Evolutionary conservation across 305 asterid genomes (phyloP), one percentile per base, ranked within the genome.

Genomic region (Ilex paraguariensis): DNA sequence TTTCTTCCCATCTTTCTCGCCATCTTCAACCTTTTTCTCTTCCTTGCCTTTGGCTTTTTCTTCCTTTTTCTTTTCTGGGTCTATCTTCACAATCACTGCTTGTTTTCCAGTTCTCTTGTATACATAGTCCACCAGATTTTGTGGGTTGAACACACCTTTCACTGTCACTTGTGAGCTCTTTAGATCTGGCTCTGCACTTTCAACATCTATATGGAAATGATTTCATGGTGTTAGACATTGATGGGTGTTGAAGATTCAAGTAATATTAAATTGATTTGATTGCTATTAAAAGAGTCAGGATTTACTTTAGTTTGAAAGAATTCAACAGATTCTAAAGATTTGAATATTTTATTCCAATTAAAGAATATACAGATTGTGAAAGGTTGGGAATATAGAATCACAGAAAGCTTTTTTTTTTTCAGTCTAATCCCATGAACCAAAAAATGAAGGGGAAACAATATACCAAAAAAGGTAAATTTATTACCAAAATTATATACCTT

Each of bases 91-190:
- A 21, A 87, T 73, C 31, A 42, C 64, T 0, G 84, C 97, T 36
- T 81, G 89, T 56, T 89, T 91, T 0, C 89, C 96, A 1, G 95
- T 83, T 52, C 86, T 68, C 72, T 83, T 84, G 82, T 73, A 54
- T 60, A 89, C 79, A 66, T 83, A 78, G 0, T 89, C 97, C 42
- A 65, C 62, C 21, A 91, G 77, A 14, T 77, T 79, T 44, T 75
- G 72, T 17, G 95, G 78, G 54, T 83, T 85, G 10, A 87, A 69
- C 4, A 15, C 77, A 7, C 98, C 98, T 56, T 75, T 87, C 13
- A 91, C 98, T 0, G 68, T 75, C 62, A 91, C 98, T 33, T 83
- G 81, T 10, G 97, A 85, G 75, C 77, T 74, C 79, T 87, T 87
- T 3, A 85, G 82, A 75, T 91, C 98, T 12, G 97, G 82, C 78